Evolutionary conservation across 495 filamentous ascomycete genomes (phyloP), one percentile per base, ranked within the genome.

Genomic region (Aspergillus sparsus): DNA sequence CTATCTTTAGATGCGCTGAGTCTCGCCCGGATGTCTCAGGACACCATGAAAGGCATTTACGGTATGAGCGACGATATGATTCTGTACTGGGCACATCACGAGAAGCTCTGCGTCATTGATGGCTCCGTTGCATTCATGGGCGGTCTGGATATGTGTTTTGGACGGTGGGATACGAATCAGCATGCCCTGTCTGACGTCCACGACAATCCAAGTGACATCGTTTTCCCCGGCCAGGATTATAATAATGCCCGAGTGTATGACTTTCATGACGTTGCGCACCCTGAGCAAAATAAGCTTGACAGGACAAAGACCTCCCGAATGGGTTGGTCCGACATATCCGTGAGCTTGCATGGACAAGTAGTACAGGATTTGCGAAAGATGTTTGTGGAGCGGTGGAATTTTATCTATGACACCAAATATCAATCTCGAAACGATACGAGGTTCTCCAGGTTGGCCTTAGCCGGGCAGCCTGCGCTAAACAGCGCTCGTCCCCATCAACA

Each of bases 41-140:
- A 92, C 58, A 75, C 85, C 0, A 64, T 95, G 32, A 87, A 92
- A 66, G 81, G 83, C 1, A 72, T 98, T 2, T 98, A 96, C 66
- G 93, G 93, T 47, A 83, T 84, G 54, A 82, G 85, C 49, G 90
- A 92, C 33, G 92, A 89, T 55, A 83, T 89, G 6, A 88, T 96
- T 16, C 73, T 98, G 5, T 98, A 91, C 72, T 98, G 92, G 92
- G 92, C 93, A 0, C 93, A 98, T 63, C 93, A 97, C 61, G 93
- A 98, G 72, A 98, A 98, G 74, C 80, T 98, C 7, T 93, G 89
- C 62, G 64, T 97, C 9, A 74, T 98, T 36, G 93, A 98, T 70
- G 85, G 88, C 1, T 75, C 79, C 9, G 82, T 86, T 62, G 93
- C 89, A 16, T 98, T 98, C 69, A 98, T 97, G 93, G 93, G 93